Percentiles rank a stretch among this genome's conserved stretches.
phyloP scores from a whole-genome alignment of 1,139 yeast species.

The Geotrichum histeridarum region DNA sequence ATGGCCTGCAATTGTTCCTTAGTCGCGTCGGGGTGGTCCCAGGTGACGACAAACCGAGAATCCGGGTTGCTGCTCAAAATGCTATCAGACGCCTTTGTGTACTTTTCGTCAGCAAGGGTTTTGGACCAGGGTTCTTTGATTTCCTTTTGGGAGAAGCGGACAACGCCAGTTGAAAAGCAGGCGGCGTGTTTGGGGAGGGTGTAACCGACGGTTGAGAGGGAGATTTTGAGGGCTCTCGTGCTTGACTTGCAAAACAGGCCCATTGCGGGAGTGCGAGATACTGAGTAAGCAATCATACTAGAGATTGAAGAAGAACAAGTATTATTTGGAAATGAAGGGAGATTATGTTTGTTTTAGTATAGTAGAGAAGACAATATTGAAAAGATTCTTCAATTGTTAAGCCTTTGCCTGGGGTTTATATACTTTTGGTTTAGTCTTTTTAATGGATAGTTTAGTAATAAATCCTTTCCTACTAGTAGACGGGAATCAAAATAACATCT shows the following conservation, averaged over 20 bases:
- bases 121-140: slow-evolving; percentile 15
- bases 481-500: no score
- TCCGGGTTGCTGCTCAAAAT: slow-evolving; percentile 5
- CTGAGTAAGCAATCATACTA: no score
- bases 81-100: not conserved
- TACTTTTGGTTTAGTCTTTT: not conserved
- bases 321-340: no score
- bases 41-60: slow-evolving; percentile 14
- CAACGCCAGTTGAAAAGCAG: not conserved
- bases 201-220: not conserved
- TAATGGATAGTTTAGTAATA: not conserved
- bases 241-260: not conserved
- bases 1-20: slow-evolving; percentile 29
- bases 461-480: no score
- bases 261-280: no score
- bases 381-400: no score
- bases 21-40: slow-evolving; percentile 18
- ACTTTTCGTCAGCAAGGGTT: slow-evolving; percentile 12
- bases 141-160: slow-evolving; percentile 7
- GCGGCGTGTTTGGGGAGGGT: not conserved
- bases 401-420: not conserved
- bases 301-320: no score
- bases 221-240: not conserved
- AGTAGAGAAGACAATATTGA: no score
- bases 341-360: no score